These are phyloP conservation scores for Metarhizium guizhouense DNA, from an alignment of 2,329 filamentous ascomycete species.

Conservation along the genomic window DNA sequence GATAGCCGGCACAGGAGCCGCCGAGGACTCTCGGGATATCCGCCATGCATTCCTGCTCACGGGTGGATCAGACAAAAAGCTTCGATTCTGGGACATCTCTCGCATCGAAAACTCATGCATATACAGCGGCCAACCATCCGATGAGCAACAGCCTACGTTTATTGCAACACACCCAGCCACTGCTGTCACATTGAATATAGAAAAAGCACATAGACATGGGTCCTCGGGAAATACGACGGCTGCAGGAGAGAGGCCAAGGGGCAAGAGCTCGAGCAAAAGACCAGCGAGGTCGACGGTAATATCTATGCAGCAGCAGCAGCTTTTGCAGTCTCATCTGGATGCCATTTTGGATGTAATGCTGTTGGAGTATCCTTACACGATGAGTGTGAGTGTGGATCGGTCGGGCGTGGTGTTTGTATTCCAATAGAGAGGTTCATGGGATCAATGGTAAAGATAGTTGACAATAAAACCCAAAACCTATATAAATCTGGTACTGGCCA, in stretches of 20 bases:
- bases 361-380: constrained; percentile 80
- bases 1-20: constrained; percentile 62
- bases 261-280: constrained; percentile 23
- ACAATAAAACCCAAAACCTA: background rate
- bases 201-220: constrained; percentile 40
- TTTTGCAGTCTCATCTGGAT: constrained; percentile 82
- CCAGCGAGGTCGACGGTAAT: constrained; percentile 75
- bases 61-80: constrained; percentile 79
- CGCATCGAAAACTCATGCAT: constrained; percentile 70
- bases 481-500: too few species aligned
- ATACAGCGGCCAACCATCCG: constrained; percentile 66
- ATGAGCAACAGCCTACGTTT: constrained; percentile 68
- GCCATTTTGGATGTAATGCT: constrained; percentile 81
- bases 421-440: constrained; percentile 26
- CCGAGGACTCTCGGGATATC: constrained; percentile 59
- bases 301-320: constrained; percentile 74
- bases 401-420: constrained; percentile 85
- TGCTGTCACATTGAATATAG: constrained; percentile 56
- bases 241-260: constrained; percentile 12
- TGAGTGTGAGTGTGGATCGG: constrained; percentile 85
- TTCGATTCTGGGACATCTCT: constrained; percentile 87
- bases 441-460: background rate
- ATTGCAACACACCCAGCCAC: constrained; percentile 53
- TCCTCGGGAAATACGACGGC: constrained; percentile 13
- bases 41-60: constrained; percentile 79